A percentile compares a stretch with the other conserved stretches of the same genome.
Evolutionary conservation across 2,329 filamentous ascomycete genomes (phyloP).

Genomic region (Colletotrichum zoysiae): DNA sequence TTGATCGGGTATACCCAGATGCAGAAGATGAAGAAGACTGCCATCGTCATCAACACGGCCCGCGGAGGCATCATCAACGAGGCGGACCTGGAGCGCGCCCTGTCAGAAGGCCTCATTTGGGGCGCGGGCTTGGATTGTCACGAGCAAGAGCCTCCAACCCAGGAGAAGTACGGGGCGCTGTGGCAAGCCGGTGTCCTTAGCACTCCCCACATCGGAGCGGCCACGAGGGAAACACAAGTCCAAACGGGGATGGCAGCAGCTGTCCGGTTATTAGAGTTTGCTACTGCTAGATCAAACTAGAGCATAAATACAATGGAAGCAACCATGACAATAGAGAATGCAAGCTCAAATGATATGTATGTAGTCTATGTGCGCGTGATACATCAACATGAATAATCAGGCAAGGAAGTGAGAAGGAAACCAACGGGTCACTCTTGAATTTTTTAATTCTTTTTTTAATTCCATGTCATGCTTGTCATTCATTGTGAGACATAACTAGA

Average conservation of each 20-base stretch:
- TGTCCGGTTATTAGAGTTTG: constrained; percentile 44
- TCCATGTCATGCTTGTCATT: neutral
- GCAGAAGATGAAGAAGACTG: constrained; percentile 52
- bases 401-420: neutral
- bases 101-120: constrained; percentile 52
- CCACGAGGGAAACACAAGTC: constrained; percentile 53
- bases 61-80: constrained; percentile 57
- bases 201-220: constrained; percentile 61
- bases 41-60: constrained; percentile 56
- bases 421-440: neutral
- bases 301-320: neutral
- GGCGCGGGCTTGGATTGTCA: constrained; percentile 57
- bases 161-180: constrained; percentile 50
- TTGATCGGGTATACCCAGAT: constrained; percentile 51
- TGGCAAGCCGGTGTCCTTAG: constrained; percentile 54
- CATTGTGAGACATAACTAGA: neutral
- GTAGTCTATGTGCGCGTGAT: neutral
- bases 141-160: constrained; percentile 54
- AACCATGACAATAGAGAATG: neutral
- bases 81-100: constrained; percentile 48
- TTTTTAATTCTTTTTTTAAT: too few species aligned
- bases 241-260: constrained; percentile 48
- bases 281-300: neutral
- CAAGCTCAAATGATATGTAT: neutral
- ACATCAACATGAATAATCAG: neutral